Percentiles rank a stretch among this genome's conserved stretches.
Evolutionary conservation across 2,329 filamentous ascomycete genomes (phyloP).

Genomic region (Pseudogymnoascus pannorum): DNA sequence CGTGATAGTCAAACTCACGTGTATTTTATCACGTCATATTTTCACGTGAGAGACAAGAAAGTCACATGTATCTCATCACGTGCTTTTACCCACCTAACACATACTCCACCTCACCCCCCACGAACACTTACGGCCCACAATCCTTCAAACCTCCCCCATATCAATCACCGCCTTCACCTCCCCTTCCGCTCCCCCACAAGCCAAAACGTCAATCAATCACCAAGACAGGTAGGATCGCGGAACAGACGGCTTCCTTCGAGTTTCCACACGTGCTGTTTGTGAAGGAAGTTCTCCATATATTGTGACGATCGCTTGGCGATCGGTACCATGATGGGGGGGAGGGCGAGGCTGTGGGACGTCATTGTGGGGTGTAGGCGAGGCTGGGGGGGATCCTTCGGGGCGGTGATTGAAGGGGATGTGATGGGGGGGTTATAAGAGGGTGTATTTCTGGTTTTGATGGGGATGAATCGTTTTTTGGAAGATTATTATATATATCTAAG

Average conservation of each 20-base stretch:
- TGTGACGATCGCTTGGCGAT: not conserved
- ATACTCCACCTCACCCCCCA: too few relatives aligned
- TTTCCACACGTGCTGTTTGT: too few relatives aligned
- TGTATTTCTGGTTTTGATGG: too few relatives aligned
- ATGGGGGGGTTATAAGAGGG: too few relatives aligned
- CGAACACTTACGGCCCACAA: not conserved
- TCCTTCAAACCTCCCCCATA: not conserved
- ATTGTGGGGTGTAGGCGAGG: not conserved
- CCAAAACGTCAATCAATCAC: too few relatives aligned
- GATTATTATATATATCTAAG: too few relatives aligned
- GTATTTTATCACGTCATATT: not conserved
- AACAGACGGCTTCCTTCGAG: not conserved
- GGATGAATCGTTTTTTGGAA: not conserved
- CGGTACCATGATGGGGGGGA: not conserved
- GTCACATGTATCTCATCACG: too few relatives aligned
- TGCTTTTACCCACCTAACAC: too few relatives aligned
- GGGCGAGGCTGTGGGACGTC: not conserved
- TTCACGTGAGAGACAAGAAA: too few relatives aligned
- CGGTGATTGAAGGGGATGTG: not conserved
- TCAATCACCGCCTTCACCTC: too few relatives aligned
- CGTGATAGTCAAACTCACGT: too few relatives aligned
- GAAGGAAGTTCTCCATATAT: not conserved
- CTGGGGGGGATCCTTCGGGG: not conserved
- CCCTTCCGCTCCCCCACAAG: too few relatives aligned
- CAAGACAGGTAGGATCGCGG: not conserved